Percentiles rank a stretch among this genome's conserved stretches.
Conservation (phyloP, 345 rosid species). For the Clausena lansium region DNA sequence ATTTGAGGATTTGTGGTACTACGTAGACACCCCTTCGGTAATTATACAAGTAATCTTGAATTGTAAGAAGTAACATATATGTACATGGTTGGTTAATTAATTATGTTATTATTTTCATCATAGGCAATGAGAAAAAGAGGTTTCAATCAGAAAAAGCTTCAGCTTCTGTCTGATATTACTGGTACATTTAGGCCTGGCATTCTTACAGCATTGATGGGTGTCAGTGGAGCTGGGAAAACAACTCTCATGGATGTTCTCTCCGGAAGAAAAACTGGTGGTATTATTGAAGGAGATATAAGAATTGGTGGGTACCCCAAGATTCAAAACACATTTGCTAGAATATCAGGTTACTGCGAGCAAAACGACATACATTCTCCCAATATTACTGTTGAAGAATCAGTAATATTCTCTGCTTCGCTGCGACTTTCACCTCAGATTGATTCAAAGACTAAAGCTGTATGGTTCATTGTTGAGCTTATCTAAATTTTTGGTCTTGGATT, state of each 20-base stretch:
- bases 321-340: slow-evolving; percentile 12
- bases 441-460: slow-evolving; percentile 10
- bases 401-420: slow-evolving; percentile 20
- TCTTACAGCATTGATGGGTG: slow-evolving; percentile 44
- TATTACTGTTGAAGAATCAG: slow-evolving; percentile 16
- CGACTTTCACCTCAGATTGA: slow-evolving; percentile 8
- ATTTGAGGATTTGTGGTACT: slow-evolving; percentile 39
- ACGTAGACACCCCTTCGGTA: slow-evolving; percentile 41
- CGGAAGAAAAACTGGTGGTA: slow-evolving; percentile 40
- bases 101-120: not conserved
- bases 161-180: slow-evolving; percentile 32
- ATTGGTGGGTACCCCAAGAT: slow-evolving; percentile 38
- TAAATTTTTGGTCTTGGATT: not conserved
- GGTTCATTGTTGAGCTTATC: not conserved
- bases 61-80: not conserved
- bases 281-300: slow-evolving; percentile 34
- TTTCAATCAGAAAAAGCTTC: slow-evolving; percentile 28
- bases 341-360: slow-evolving; percentile 21
- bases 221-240: slow-evolving; percentile 46
- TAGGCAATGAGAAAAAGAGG: slow-evolving; percentile 52
- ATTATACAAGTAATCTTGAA: not conserved
- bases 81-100: not conserved
- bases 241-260: slow-evolving; percentile 43
- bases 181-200: slow-evolving; percentile 42
- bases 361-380: slow-evolving; percentile 18